These are phyloP conservation scores for Neurospora intermedia DNA, from an alignment of 495 filamentous ascomycete species.

Conservation along the genomic window DNA sequence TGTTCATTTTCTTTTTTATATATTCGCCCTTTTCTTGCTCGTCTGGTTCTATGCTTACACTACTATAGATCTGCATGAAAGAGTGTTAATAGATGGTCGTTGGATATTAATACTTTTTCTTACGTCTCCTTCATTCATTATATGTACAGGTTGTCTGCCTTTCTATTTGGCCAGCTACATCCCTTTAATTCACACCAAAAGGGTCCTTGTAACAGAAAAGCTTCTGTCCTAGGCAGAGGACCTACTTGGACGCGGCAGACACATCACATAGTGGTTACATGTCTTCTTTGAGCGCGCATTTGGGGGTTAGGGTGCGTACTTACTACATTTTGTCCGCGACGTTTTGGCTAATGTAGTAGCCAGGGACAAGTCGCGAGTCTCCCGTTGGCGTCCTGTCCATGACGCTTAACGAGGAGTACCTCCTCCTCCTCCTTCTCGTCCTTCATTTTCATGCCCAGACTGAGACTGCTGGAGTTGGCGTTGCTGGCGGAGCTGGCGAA, in stretches of 20 bases:
- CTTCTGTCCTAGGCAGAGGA: not conserved
- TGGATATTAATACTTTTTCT: not conserved
- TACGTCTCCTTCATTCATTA: not conserved
- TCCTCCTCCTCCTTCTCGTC: not conserved
- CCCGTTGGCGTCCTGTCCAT: not conserved
- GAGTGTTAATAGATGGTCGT: not conserved
- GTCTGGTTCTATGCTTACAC: not conserved
- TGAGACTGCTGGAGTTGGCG: no score
- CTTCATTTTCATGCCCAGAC: not conserved
- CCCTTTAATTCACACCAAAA: no score
- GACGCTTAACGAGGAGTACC: not conserved
- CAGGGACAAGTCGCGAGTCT: not conserved
- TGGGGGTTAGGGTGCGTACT: not conserved
- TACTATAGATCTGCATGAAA: not conserved
- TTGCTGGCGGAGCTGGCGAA: no score
- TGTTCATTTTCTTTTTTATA: not conserved
- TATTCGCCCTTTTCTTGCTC: not conserved
- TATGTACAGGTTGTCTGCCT: not conserved
- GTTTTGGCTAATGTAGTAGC: not conserved
- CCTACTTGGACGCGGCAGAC: not conserved
- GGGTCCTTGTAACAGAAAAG: not conserved
- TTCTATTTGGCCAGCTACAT: not conserved
- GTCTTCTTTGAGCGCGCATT: not conserved
- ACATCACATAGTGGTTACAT: not conserved
- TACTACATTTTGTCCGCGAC: not conserved